phyloP scores from a whole-genome alignment of 345 rosid genomes.

The Streptanthus diversifolius region DNA sequence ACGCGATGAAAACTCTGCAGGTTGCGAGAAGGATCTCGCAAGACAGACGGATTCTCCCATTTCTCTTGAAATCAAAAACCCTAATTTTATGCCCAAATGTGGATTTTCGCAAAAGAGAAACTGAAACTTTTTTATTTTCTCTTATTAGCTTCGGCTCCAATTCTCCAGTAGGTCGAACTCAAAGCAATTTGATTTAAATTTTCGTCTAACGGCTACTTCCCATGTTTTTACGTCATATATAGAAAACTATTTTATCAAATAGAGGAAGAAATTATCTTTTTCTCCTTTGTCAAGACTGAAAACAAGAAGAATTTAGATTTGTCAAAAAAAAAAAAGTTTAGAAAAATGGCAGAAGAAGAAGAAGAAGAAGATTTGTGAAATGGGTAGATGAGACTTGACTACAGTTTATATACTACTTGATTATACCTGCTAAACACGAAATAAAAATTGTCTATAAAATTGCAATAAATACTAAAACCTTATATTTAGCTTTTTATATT shows the following conservation, averaged over 20 bases:
- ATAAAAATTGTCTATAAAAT: not conserved
- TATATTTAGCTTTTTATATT: not conserved
- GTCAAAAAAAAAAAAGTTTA: too few relatives aligned
- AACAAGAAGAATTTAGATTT: not conserved
- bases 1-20: slow-evolving; percentile 48
- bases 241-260: not conserved
- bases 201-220: slow-evolving; percentile 31
- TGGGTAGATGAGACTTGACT: too few relatives aligned
- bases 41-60: slow-evolving; percentile 45
- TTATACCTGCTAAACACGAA: not conserved
- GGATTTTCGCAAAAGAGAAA: not conserved
- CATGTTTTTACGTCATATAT: slow-evolving; percentile 5
- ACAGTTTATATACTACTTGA: not conserved
- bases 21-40: slow-evolving; percentile 81
- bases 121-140: not conserved
- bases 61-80: slow-evolving; percentile 5
- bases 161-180: slow-evolving; percentile 21
- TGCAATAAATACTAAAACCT: not conserved
- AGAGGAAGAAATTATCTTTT: not conserved
- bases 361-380: not conserved
- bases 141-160: slow-evolving; percentile 6
- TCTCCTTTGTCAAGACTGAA: not conserved
- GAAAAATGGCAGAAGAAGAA: too few relatives aligned
- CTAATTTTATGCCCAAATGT: slow-evolving; percentile 26
- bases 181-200: slow-evolving; percentile 20